These are phyloP conservation scores for Gossypium thurberi DNA, from an alignment of 345 rosid genomes.

Conservation along the genomic window DNA sequence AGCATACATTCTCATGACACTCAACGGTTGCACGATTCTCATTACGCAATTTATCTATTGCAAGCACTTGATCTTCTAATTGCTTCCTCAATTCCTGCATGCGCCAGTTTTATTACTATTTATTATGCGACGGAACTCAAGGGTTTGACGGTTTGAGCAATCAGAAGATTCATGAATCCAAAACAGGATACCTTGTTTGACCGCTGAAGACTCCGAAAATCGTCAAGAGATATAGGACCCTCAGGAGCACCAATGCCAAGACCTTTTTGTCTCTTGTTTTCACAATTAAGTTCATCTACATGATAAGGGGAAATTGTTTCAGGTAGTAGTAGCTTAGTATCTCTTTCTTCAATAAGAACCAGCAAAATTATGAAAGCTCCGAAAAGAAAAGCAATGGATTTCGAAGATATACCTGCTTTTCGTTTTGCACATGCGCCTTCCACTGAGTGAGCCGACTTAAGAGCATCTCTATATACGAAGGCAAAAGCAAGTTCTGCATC, in stretches of 20 bases:
- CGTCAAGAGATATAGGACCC: conserved; percentile 93
- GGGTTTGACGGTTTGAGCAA: background rate
- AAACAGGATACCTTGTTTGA: conserved; percentile 61
- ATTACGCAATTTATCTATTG: conserved; percentile 56
- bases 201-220: conserved; percentile 92
- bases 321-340: background rate
- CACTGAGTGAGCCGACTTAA: conserved; percentile 16
- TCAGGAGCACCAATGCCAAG: conserved; percentile 89
- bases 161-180: conserved; percentile 1
- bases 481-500: conserved; percentile 69
- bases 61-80: conserved; percentile 70
- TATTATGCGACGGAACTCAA: background rate
- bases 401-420: conserved; percentile 56
- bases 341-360: background rate
- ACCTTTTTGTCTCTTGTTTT: conserved; percentile 72
- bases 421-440: conserved; percentile 46
- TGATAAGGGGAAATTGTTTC: background rate
- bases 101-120: background rate
- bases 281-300: conserved; percentile 56
- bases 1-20: conserved; percentile 58
- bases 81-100: conserved; percentile 86
- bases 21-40: conserved; percentile 54
- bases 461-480: conserved; percentile 79
- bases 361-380: background rate
- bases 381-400: background rate